These are phyloP conservation scores for Cardamine chenopodiifolia DNA, from an alignment of 345 rosid species.

Conservation along the genomic window DNA sequence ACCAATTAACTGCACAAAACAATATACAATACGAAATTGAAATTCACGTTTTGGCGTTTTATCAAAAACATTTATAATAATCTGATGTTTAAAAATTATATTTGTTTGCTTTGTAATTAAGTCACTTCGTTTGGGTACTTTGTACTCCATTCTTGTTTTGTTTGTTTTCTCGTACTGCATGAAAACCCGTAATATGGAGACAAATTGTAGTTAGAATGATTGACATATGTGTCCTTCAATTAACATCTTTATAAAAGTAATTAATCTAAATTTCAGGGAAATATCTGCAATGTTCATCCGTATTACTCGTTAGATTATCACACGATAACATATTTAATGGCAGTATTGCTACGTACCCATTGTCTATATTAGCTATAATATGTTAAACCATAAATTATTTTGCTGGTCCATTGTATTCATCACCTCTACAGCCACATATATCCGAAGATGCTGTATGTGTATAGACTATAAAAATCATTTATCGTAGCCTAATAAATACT, in stretches of 20 bases:
- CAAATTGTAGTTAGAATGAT: conserved; percentile 27
- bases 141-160: conserved; percentile 37
- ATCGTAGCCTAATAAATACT: not conserved
- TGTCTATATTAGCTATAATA: conserved; percentile 19
- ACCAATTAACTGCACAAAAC: not conserved
- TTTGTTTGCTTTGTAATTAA: conserved; percentile 31
- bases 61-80: not conserved
- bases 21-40: not conserved
- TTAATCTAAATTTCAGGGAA: conserved; percentile 17
- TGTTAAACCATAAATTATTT: conserved; percentile 3
- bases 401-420: conserved; percentile 32
- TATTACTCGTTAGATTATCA: conserved; percentile 30
- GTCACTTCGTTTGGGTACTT: conserved; percentile 39
- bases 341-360: conserved; percentile 7
- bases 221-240: conserved; percentile 16
- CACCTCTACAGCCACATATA: conserved; percentile 18
- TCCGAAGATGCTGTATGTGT: conserved; percentile 5
- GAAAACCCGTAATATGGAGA: conserved; percentile 32
- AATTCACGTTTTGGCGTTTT: conserved; percentile 13
- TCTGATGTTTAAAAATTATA: not conserved
- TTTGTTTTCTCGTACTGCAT: conserved; percentile 10
- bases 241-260: conserved; percentile 17
- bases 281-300: conserved; percentile 28
- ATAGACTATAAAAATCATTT: conserved; percentile 12
- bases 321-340: conserved; percentile 27